Conservation (phyloP, 2,329 filamentous ascomycete genomes). For the Fusarium sp. region DNA sequence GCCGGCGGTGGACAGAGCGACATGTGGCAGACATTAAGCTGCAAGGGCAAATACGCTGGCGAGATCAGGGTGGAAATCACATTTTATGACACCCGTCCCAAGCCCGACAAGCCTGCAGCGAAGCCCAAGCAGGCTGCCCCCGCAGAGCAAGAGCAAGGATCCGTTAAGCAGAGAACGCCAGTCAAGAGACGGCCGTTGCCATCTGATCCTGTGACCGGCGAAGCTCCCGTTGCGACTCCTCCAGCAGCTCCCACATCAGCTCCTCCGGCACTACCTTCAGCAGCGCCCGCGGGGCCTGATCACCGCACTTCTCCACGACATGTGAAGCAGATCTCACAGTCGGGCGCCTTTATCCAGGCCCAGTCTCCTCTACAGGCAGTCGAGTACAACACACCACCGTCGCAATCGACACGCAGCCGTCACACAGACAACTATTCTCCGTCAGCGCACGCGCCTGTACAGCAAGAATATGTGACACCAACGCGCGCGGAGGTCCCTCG, state of each 20-base stretch:
- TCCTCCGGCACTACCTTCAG: constrained; percentile 26
- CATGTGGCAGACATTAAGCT: constrained; percentile 89
- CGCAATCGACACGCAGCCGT: constrained; percentile 47
- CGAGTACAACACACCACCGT: constrained; percentile 62
- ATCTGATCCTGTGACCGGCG: constrained; percentile 76
- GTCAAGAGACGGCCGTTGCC: constrained; percentile 89
- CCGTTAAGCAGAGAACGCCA: constrained; percentile 64
- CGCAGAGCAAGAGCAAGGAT: constrained; percentile 53
- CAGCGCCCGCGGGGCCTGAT: constrained; percentile 53
- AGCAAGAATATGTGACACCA: constrained; percentile 38
- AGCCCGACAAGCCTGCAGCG: constrained; percentile 74
- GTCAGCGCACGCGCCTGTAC: constrained; percentile 42
- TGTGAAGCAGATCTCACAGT: constrained; percentile 53
- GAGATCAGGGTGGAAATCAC: constrained; percentile 96
- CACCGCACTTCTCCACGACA: constrained; percentile 63
- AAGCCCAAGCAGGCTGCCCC: constrained; percentile 61
- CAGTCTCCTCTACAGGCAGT: constrained; percentile 66
- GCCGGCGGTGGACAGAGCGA: constrained; percentile 93
- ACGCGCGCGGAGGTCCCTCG: constrained; percentile 42
- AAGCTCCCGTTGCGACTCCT: constrained; percentile 52
- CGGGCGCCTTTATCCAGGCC: constrained; percentile 56
- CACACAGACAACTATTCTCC: constrained; percentile 54
- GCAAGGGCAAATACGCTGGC: constrained; percentile 93
- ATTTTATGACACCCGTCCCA: constrained; percentile 91
- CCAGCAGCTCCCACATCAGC: constrained; percentile 8